Evolutionary conservation across 1,284 basidiomycete species (phyloP), one percentile per base, ranked within the genome.

Genomic region (Exobasidium cylindrosporum): DNA sequence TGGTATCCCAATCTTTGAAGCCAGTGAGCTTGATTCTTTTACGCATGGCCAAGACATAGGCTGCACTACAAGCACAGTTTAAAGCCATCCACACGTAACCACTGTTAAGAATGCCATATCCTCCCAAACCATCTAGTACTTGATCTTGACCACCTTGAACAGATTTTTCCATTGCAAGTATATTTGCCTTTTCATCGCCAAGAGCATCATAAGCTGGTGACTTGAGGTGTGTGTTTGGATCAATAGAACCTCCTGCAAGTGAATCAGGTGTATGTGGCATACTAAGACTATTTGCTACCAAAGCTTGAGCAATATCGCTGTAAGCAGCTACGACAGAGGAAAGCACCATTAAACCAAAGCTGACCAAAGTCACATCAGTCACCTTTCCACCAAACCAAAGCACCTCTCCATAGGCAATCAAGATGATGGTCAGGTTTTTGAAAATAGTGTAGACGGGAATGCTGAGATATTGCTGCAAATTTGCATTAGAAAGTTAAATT

Each of bases 1-100:
- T 97, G 28, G 94, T 90, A 79, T 98, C 96, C 94, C 93, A 97
- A 80, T 98, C 95, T 65, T 93, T 95, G 83, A 99, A 98, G 44
- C 92, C 92, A n/a, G 92, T 97, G 46, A 86, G 81, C 83, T 98
- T 98, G 84, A 99, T 98, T 63, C 90, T 86, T 82, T 96, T 97
- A 67, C 96, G 87, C 96, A 98, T 98, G 58, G 90, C 86, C 59
- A 99, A 85, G 80, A 92, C 95, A 81, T 97, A 98, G 58, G 89
- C 87, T 10, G 96, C 96, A 68, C 91, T 93, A 50, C 88, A 87
- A 53, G 91, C 76, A 80, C 96, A 98, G 81, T 99, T 99, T 63
- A 89, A 73, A 61, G 91, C 82, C 93, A 98, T 97, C 95, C 95
- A 98, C 67, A 96, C 81, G 82, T 97, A 97, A 24, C 96, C 95